Conservation (phyloP, 2,329 filamentous ascomycete genomes). For the Aspergillus fumigatiaffinis region DNA sequence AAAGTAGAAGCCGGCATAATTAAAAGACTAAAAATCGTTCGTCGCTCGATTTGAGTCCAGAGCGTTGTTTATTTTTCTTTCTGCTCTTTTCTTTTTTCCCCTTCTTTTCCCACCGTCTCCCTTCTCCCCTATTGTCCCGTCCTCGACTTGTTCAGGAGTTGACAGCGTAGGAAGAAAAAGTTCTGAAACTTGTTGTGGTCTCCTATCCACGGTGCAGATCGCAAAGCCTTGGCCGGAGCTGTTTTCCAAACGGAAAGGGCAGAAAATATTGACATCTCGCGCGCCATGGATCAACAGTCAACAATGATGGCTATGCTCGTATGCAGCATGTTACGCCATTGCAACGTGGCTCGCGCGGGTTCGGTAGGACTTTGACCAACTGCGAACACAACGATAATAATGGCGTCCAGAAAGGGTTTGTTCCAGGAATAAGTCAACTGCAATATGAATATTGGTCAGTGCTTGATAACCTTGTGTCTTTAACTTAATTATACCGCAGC, state of each 20-base stretch:
- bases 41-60: background rate
- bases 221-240: conserved; percentile 1
- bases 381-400: conserved; percentile 3
- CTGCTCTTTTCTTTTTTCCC: background rate
- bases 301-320: background rate
- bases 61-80: background rate
- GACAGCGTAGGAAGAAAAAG: background rate
- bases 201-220: background rate
- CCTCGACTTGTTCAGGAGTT: background rate
- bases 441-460: background rate
- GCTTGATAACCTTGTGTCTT: background rate
- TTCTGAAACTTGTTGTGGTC: background rate
- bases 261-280: background rate
- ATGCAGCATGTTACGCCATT: conserved; percentile 4
- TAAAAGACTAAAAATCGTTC: background rate
- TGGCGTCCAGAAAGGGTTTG: conserved; percentile 1
- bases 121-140: background rate
- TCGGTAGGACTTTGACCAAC: conserved; percentile 5
- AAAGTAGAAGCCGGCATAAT: conserved; percentile 5
- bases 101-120: background rate
- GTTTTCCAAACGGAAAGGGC: conserved; percentile 1
- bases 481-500: background rate
- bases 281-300: conserved; percentile 1
- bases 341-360: conserved; percentile 17
- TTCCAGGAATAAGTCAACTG: background rate